Base-by-base conservation (phyloP, 106 monocot genomes). In the Dioscorea zingiberensis region DNA sequence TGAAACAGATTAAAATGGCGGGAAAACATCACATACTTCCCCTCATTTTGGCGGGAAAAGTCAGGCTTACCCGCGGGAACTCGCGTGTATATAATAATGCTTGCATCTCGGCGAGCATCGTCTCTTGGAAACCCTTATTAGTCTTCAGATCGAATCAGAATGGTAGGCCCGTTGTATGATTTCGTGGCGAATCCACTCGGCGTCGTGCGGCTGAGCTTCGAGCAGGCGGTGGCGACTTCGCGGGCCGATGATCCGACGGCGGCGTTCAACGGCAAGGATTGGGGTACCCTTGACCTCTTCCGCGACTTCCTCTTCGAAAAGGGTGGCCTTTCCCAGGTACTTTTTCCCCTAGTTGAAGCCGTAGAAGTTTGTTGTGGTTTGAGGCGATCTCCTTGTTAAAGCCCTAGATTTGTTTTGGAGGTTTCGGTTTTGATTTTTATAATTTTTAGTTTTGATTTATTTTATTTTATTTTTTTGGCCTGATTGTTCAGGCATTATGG, bases 281-380 rank as follows among this genome's bases (percentile, higher is more conserved):
- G 97, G 97, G 97, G 97, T 27, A 81, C 77, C 24, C 67, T 69
- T 63, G 88, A 89, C 21, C 74, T 97, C 48, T 88, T 97, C 79
- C 81, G 81, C 45, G 70, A 61, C 19, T 92, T 84, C 47, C 88
- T 97, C 64, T 88, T 92, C 64, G 83, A 88, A 7, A 58, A 84
- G 23, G 81, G 69, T 22, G 83, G 86, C 25, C 73, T 92, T 21
- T 73, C 83, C 1, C 78, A 80, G 92, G 97, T 97, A 51, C 17
- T 1, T 38, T 6, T 38, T 6, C 10, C 38, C 38, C 38, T 8
- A 38, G 38, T 6, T 8, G 6, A 38, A 38, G 10, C 38, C 38
- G 9, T 38, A 6, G 38, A 38, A 10, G 10, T 38, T 38, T 38
- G 38, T 8, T 38, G 38, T 38, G 38, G 38, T 38, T 6, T 38